Base-by-base conservation (phyloP, 306 rosid species). In the Elaeagnus macrophylla region DNA sequence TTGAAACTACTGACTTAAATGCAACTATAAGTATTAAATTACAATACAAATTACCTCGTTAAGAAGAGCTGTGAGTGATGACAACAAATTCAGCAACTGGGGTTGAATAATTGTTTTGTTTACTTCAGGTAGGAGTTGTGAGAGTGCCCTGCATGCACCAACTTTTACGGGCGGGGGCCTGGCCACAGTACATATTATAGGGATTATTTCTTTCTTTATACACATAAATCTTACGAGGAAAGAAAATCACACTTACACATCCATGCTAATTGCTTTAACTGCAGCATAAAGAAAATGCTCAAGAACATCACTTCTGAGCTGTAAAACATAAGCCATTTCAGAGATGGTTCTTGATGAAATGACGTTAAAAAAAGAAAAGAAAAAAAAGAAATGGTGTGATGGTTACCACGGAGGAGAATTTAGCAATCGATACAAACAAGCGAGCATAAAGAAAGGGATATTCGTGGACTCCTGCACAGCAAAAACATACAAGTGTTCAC, bases 101-200 rank as follows among this genome's bases (percentile, higher is more conserved):
- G 83, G 80, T 47, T 74, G 88, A 60, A 67, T 64, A 56, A 75
- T 62, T 78, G 74, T 88, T 57, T 77, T 82, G 62, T 78, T 83
- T 46, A 79, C 81, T 74, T 79, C 87, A 68, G 95, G 97, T 53
- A 90, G 77, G 63, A 83, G 91, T 75, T 74, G 82, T 36, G 84
- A 78, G 56, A 90, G 97, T 53, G 94, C 91, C 63, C 83, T 74
- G 77, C 95, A 90, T 51, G 94, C 95, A 71, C 97, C 97, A 53
- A 86, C 91, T 81, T 81, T 90, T 53, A 90, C 84, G 19, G 91
- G 91, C 25, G 94, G 80, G 7, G 97, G 88, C 83, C 97, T 90
- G 78, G 62, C 40, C 61, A 60, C 57, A 68, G 52, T 60, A 65
- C 11, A 62, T 35, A 13, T 48, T 16, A 41, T 51, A 20, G 51